phyloP scores from a whole-genome alignment of 116 monocot genomes.

The Papilionanthe hybrid region DNA sequence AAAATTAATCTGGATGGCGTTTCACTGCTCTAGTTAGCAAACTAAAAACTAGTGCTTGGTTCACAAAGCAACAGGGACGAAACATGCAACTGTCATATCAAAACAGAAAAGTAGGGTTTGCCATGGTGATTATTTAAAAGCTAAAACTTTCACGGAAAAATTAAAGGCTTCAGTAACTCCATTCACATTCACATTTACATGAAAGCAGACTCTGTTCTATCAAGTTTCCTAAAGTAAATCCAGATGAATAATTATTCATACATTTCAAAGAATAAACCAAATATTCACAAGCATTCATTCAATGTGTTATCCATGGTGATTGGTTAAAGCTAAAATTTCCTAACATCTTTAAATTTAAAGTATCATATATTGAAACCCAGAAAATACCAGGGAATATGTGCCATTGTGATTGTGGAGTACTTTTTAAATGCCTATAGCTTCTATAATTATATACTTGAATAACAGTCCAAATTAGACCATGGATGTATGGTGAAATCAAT shows the following conservation, averaged over 20 bases:
- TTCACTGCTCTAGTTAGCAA: background rate
- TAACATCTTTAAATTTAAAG: too few relatives aligned
- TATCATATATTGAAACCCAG: too few relatives aligned
- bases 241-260: background rate
- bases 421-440: too few relatives aligned
- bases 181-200: background rate
- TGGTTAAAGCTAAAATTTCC: too few relatives aligned
- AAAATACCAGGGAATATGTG: background rate
- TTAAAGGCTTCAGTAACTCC: background rate
- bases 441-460: too few relatives aligned
- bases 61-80: background rate
- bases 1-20: background rate
- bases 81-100: background rate
- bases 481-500: too few relatives aligned
- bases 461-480: too few relatives aligned
- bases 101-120: background rate
- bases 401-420: background rate
- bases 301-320: too few relatives aligned
- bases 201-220: background rate
- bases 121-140: background rate
- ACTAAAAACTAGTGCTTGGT: background rate
- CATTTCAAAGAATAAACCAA: background rate
- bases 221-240: background rate
- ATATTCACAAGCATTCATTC: too few relatives aligned
- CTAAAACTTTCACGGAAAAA: background rate